These are phyloP conservation scores for Xylaria intraflava DNA, from an alignment of 495 filamentous ascomycete genomes.

Conservation along the genomic window DNA sequence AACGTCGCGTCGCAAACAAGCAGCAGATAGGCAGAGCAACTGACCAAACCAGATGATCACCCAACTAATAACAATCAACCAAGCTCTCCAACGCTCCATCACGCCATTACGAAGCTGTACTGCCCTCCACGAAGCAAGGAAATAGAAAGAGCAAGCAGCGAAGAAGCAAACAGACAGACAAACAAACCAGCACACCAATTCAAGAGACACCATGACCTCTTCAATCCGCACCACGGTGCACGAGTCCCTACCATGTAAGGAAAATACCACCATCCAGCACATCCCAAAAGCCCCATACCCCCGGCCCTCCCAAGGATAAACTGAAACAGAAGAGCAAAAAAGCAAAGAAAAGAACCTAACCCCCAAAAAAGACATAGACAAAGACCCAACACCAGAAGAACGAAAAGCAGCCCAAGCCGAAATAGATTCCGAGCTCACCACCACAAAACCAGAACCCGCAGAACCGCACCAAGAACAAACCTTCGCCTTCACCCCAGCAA, in stretches of 20 bases:
- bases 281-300: too few relatives aligned
- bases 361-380: slow-evolving; percentile 57
- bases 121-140: not conserved
- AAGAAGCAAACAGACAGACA: not conserved
- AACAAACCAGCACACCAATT: not conserved
- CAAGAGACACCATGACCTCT: slow-evolving; percentile 45
- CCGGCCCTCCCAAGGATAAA: not conserved
- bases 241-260: slow-evolving; percentile 78
- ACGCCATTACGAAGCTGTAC: not conserved
- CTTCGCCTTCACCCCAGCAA: slow-evolving; percentile 51
- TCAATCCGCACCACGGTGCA: slow-evolving; percentile 60
- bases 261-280: not conserved
- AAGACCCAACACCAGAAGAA: slow-evolving; percentile 52
- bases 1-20: not conserved
- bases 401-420: slow-evolving; percentile 54
- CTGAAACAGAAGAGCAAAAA: slow-evolving; percentile 13
- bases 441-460: too few relatives aligned
- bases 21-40: too few relatives aligned
- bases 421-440: slow-evolving; percentile 57
- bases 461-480: slow-evolving; percentile 27
- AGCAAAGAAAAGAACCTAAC: slow-evolving; percentile 1
- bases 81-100: not conserved
- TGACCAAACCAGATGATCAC: not conserved
- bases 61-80: not conserved
- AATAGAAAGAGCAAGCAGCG: not conserved